Evolutionary conservation across 306 rosid genomes (phyloP).

Genomic region (Neltuma alba): DNA sequence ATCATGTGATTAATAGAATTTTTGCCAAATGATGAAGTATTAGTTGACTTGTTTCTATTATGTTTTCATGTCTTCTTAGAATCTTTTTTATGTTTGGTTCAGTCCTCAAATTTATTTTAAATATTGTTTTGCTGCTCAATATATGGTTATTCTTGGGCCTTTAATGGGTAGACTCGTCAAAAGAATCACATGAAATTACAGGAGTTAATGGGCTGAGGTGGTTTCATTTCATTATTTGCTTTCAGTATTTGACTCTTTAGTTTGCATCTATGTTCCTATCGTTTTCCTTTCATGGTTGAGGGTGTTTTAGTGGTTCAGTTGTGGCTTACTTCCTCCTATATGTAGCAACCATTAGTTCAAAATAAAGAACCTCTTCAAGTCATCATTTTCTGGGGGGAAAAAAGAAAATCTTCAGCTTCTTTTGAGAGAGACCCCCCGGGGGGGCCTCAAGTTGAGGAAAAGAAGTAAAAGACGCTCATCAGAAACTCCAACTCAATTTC

Average conservation of each 20-base stretch:
- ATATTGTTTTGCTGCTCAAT: background rate
- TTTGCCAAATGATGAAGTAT: background rate
- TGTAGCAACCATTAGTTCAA: background rate
- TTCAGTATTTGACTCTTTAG: background rate
- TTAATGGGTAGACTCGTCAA: background rate
- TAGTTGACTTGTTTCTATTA: background rate
- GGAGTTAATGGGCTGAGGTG: background rate
- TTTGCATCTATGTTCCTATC: background rate
- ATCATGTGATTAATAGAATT: background rate
- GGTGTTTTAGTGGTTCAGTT: background rate
- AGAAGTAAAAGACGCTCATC: background rate
- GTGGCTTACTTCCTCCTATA: background rate
- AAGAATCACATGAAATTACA: background rate
- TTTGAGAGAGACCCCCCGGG: background rate
- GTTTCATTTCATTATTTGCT: background rate
- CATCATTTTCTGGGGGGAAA: background rate
- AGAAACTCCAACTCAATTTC: slow-evolving; percentile 1
- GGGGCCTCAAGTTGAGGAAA: slow-evolving; percentile 2
- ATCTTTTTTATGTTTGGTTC: background rate
- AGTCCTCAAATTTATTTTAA: background rate
- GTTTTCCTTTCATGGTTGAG: background rate
- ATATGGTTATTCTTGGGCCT: background rate
- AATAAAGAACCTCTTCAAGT: background rate
- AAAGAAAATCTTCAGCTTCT: background rate
- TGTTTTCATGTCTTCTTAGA: background rate